Evolutionary conservation across 495 filamentous ascomycete species (phyloP).

Genomic region (Penicillium psychrofluorescens): DNA sequence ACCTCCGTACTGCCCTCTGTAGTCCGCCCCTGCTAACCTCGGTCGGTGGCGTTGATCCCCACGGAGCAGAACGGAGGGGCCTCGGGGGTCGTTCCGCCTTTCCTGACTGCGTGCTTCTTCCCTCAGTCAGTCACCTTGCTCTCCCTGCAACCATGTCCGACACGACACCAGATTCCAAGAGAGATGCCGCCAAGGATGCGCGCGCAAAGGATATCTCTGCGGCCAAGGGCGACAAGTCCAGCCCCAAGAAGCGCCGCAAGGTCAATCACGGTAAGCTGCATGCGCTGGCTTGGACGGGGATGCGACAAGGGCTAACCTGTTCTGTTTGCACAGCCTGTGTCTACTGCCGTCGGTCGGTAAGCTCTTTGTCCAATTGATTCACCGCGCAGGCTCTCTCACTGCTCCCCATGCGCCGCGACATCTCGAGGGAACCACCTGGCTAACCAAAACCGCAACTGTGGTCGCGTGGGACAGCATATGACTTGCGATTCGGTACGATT

Average conservation of each 20-base stretch:
- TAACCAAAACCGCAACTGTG: conserved; percentile 25
- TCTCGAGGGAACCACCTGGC: conserved; percentile 5
- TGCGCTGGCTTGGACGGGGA: conserved; percentile 1
- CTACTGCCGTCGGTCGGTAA: conserved; percentile 98
- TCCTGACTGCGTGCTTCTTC: too few species aligned
- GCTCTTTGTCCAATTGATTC: conserved; percentile 20
- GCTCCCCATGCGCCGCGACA: background rate
- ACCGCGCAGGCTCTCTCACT: background rate
- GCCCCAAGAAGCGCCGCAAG: conserved; percentile 94
- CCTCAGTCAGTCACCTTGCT: conserved; percentile 5
- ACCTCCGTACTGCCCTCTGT: too few species aligned
- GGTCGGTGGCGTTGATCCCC: too few species aligned
- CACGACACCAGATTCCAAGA: conserved; percentile 13
- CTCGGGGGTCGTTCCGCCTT: too few species aligned
- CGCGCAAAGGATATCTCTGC: conserved; percentile 27
- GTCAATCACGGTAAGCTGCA: conserved; percentile 89
- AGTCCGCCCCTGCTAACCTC: too few species aligned
- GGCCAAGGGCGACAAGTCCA: conserved; percentile 42
- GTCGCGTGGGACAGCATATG: conserved; percentile 76
- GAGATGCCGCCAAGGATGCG: conserved; percentile 19
- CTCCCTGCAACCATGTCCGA: conserved; percentile 9
- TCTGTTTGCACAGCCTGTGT: conserved; percentile 70
- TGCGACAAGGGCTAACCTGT: conserved; percentile 13
- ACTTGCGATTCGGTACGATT: conserved; percentile 97
- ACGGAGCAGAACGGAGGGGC: too few species aligned